Evolutionary conservation across 495 filamentous ascomycete genomes (phyloP).

Genomic region (Aspergillus ellipticus): DNA sequence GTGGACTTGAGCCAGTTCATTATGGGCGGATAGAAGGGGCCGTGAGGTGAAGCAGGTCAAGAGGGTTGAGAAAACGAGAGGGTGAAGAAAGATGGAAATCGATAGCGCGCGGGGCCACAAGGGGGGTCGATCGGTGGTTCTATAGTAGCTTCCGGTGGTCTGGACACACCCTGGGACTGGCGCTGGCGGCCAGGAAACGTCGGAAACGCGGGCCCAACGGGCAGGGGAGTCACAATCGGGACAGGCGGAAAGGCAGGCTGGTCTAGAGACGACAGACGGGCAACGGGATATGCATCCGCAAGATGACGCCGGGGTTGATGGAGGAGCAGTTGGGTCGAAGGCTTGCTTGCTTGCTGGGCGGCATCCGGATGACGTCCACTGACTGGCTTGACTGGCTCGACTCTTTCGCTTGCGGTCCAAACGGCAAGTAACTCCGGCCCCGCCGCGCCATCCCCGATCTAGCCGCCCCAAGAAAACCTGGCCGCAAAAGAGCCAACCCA

Average conservation of each 20-base stretch:
- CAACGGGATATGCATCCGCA: neutral
- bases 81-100: slow-evolving; percentile 22
- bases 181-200: neutral
- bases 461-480: slow-evolving; percentile 9
- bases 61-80: slow-evolving; percentile 22
- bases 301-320: neutral
- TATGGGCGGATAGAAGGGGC: slow-evolving; percentile 15
- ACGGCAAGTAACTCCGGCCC: slow-evolving; percentile 16
- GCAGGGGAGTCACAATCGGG: neutral
- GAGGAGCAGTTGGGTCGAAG: neutral
- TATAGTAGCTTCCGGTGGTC: neutral
- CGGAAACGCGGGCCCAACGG: neutral
- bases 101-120: slow-evolving; percentile 34
- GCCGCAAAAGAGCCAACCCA: too few relatives aligned
- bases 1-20: slow-evolving; percentile 74
- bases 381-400: neutral
- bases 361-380: slow-evolving; percentile 14
- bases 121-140: slow-evolving; percentile 6
- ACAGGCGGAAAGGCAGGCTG: neutral
- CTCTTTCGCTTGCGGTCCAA: slow-evolving; percentile 5
- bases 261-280: neutral
- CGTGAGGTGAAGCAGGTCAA: slow-evolving; percentile 13
- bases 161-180: neutral
- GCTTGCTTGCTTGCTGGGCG: neutral
- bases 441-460: slow-evolving; percentile 6